Conservation (phyloP, 441 rosid genomes). For the Pelargonium hybrid region DNA sequence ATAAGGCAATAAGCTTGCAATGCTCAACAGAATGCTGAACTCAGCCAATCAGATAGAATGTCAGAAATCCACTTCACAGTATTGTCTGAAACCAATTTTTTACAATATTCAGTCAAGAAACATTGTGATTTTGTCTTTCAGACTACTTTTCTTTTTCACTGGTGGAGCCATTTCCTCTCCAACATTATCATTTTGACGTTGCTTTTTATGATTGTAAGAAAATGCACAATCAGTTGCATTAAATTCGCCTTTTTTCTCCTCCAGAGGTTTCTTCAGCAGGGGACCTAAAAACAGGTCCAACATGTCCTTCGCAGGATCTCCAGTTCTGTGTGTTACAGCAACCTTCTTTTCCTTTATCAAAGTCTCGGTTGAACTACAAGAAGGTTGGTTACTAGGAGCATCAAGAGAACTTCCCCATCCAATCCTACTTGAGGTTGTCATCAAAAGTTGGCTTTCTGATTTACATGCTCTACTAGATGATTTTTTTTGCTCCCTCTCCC, state of each 20-base stretch:
- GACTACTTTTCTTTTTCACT: constrained; percentile 36
- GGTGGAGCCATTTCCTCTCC: constrained; percentile 19
- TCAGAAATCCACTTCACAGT: background rate
- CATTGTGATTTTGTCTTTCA: constrained; percentile 38
- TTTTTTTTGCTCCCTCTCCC: constrained; percentile 15
- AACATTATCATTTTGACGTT: constrained; percentile 16
- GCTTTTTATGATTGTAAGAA: constrained; percentile 15
- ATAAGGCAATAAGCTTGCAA: background rate
- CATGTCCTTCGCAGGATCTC: constrained; percentile 47
- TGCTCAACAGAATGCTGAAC: background rate
- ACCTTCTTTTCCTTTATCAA: constrained; percentile 11
- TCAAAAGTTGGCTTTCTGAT: constrained; percentile 8
- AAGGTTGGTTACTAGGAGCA: constrained; percentile 11
- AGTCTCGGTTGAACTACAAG: constrained; percentile 11
- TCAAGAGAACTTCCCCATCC: constrained; percentile 13
- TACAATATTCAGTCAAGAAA: constrained; percentile 25
- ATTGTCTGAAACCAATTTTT: background rate
- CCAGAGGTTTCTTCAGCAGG: constrained; percentile 32
- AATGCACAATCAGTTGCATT: constrained; percentile 14
- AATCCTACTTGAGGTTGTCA: constrained; percentile 7
- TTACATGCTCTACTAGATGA: constrained; percentile 12
- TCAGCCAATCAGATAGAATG: background rate
- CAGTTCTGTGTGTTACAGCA: constrained; percentile 19
- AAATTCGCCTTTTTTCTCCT: constrained; percentile 17
- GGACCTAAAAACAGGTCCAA: constrained; percentile 48